Base-by-base conservation (phyloP, 2,329 filamentous ascomycete genomes). In the Sarocladium brachiariae region DNA sequence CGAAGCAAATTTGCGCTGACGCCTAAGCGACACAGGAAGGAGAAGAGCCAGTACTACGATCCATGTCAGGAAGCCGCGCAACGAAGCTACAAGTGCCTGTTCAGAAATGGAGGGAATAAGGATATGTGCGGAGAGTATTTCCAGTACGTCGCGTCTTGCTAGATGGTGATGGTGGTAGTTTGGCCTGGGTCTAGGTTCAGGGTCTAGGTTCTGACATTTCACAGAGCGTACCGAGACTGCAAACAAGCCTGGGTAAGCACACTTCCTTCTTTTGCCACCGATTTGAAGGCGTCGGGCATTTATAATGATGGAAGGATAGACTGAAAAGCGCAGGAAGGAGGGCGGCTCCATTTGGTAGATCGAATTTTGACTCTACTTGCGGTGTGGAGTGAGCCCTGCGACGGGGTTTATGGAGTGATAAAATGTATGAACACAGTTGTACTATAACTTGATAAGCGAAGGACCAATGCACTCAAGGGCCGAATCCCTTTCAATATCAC, bases 111-210 rank as follows among this genome's bases (percentile, higher is more conserved):
- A 19, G 91, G 88, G 13, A 89, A 97, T 64, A 80, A 84, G 57
- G 75, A 84, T n/a, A 87, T 97, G 86, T 99, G 93, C 65, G 77
- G 78, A 56, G 92, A 97, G 67, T 97, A 95, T 65, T 97, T 99
- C 64, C 89, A 96, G 90, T 96, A 66, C 19, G 5, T 31, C 11
- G 13, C 16, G 19, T 18, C 24, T 49, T 24, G 18, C 30, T 24
- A 27, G 45, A 24, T 16, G 33, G 9, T 18, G 14, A 25, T 33
- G 14, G 9, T n/a, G n/a, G n/a, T n/a, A n/a, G n/a, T n/a, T n/a
- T n/a, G n/a, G n/a, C n/a, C n/a, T n/a, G n/a, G n/a, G n/a, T n/a
- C n/a, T n/a, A n/a, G n/a, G n/a, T n/a, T n/a, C 13, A 16, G 39
- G 23, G 39, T 13, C 3, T n/a, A 25, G 23, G 10, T 2, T 24